Evolutionary conservation across 352 stramenopile genomes (phyloP).

Genomic region (Globisporangium viniferum): DNA sequence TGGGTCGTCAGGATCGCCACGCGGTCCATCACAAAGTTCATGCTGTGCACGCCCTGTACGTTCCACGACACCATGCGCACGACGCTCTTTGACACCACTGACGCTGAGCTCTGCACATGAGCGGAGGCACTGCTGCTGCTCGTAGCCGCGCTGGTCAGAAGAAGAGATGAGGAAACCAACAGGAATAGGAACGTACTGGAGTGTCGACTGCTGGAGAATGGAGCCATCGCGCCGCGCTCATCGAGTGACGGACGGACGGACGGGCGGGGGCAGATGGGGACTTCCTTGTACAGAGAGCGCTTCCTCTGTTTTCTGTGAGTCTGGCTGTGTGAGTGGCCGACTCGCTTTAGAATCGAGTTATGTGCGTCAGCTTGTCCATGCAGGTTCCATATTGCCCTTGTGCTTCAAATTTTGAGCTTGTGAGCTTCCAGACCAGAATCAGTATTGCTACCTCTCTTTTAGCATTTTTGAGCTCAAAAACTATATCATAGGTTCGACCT

Average conservation of each 20-base stretch:
- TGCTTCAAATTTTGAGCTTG: no score
- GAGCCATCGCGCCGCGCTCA: slow-evolving; percentile 4
- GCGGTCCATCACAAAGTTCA: slow-evolving; percentile 9
- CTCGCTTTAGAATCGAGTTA: not conserved
- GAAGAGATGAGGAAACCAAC: not conserved
- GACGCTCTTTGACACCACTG: not conserved
- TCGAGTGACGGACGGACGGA: slow-evolving; percentile 1
- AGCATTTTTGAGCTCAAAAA: no score
- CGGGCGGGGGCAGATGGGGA: not conserved
- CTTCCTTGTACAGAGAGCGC: not conserved
- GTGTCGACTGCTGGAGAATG: not conserved
- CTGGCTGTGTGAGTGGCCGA: not conserved
- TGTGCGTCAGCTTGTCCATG: not conserved
- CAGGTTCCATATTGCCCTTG: no score
- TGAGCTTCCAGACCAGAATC: no score
- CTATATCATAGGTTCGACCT: no score
- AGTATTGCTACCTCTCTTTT: no score
- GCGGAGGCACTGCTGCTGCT: not conserved
- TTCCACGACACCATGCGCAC: slow-evolving; percentile 10
- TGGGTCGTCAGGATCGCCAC: slow-evolving; percentile 25
- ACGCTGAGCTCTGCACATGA: not conserved
- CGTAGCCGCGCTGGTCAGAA: not conserved
- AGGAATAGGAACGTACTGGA: not conserved
- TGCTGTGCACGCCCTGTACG: not conserved
- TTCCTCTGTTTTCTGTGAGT: not conserved